Evolutionary conservation across 169 alveolate species (phyloP).

Genomic region (Plasmodium gallinaceum): DNA sequence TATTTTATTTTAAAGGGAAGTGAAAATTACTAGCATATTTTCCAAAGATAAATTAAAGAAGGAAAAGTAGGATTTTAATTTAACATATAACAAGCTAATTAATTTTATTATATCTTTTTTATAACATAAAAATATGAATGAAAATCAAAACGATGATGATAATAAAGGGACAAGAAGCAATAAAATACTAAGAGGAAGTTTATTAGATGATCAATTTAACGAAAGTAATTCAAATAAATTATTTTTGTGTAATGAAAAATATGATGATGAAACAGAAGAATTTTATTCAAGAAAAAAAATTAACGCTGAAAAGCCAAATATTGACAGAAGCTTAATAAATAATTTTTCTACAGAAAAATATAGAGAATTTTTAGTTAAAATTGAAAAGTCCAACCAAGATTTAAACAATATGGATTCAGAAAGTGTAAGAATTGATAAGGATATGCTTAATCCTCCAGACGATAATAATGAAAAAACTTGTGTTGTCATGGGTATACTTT

Average conservation of each 20-base stretch:
- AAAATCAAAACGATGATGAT: constrained; percentile 18
- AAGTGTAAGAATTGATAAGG: constrained; percentile 45
- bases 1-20: too few species aligned
- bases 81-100: too few species aligned
- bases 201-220: constrained; percentile 70
- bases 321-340: constrained; percentile 48
- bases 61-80: too few species aligned
- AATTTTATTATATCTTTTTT: background rate
- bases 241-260: constrained; percentile 27
- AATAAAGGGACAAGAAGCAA: constrained; percentile 1
- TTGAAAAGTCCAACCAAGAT: constrained; percentile 69
- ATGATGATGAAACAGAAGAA: background rate
- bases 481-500: constrained; percentile 58
- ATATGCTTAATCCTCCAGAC: constrained; percentile 37
- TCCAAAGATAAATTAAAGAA: too few species aligned
- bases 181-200: constrained; percentile 32
- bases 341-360: constrained; percentile 35
- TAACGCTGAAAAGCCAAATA: constrained; percentile 37
- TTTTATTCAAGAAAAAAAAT: constrained; percentile 14
- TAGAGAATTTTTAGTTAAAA: constrained; percentile 34
- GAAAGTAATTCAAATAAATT: constrained; percentile 24
- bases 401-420: constrained; percentile 57
- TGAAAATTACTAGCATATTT: too few species aligned
- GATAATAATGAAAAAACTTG: constrained; percentile 31
- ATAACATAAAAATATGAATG: constrained; percentile 13